Evolutionary conservation across 257 asterid genomes (phyloP).

Genomic region (Gentiana straminea): DNA sequence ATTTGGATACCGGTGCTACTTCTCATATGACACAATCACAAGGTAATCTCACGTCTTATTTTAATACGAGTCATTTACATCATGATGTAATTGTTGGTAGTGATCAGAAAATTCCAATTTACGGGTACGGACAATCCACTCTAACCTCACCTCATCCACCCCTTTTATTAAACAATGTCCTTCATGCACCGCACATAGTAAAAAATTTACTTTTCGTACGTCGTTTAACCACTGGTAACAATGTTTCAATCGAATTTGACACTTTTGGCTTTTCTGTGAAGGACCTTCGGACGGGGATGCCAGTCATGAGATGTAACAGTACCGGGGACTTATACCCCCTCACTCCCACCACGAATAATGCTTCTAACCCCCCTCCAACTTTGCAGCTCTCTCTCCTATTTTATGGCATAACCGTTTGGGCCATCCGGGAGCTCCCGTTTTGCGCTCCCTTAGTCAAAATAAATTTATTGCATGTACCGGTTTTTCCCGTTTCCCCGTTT

Average conservation of each 20-base stretch:
- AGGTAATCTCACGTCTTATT: background rate
- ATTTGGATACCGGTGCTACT: slow-evolving; percentile 4
- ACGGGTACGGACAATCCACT: background rate
- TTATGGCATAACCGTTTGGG: background rate
- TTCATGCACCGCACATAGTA: background rate
- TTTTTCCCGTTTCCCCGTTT: background rate
- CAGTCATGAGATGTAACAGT: slow-evolving; percentile 3
- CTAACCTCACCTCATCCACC: slow-evolving; percentile 2
- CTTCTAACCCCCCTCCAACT: background rate
- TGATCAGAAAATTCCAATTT: background rate
- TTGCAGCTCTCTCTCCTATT: background rate
- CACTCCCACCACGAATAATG: background rate
- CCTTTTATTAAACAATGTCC: background rate
- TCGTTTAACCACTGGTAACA: background rate
- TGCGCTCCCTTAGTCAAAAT: background rate
- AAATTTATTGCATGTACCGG: background rate
- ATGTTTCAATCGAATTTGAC: background rate
- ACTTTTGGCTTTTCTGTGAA: background rate
- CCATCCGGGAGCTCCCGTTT: background rate
- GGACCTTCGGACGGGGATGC: background rate
- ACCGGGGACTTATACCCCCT: slow-evolving; percentile 2
- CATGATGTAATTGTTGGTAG: background rate
- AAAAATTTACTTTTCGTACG: background rate
- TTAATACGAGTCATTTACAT: background rate
- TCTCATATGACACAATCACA: background rate